These are phyloP conservation scores for Kwoniella dendrophila DNA, from an alignment of 768 basidiomycete genomes.

Conservation along the genomic window DNA sequence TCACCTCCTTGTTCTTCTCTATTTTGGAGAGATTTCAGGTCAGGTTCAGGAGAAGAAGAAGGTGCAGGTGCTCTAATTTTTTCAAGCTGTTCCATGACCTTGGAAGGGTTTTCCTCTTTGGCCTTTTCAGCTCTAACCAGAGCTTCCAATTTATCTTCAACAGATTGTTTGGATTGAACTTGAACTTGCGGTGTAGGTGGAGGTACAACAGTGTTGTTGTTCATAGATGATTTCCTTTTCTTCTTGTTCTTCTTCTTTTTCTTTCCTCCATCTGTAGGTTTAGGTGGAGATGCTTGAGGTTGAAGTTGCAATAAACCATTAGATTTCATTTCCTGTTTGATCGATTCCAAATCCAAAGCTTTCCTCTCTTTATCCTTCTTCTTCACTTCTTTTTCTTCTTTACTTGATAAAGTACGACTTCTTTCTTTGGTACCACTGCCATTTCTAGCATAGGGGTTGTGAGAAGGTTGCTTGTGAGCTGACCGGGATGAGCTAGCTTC, in stretches of 20 bases:
- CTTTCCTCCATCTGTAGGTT: background rate
- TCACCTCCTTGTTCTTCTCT: no score
- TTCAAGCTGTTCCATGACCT: background rate
- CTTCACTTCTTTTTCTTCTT: background rate
- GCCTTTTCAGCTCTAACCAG: no score
- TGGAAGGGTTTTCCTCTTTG: background rate
- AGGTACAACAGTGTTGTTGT: no score
- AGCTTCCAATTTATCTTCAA: background rate
- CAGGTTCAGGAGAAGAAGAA: background rate
- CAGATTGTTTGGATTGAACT: background rate
- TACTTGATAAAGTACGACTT: background rate
- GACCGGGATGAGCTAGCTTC: no score
- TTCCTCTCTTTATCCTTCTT: no score
- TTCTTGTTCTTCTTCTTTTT: slow-evolving; percentile 11
- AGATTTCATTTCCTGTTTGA: background rate
- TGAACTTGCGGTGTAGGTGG: background rate
- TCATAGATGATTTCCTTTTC: no score
- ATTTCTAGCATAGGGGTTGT: no score
- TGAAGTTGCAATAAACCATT: background rate
- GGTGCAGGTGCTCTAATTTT: background rate
- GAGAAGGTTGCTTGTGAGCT: no score
- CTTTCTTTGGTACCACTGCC: background rate
- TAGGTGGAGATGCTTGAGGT: background rate
- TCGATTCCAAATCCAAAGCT: no score
- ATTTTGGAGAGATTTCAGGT: no score